These are phyloP conservation scores for Termitomyces sp. DNA, from an alignment of 768 basidiomycete genomes.

Conservation along the genomic window DNA sequence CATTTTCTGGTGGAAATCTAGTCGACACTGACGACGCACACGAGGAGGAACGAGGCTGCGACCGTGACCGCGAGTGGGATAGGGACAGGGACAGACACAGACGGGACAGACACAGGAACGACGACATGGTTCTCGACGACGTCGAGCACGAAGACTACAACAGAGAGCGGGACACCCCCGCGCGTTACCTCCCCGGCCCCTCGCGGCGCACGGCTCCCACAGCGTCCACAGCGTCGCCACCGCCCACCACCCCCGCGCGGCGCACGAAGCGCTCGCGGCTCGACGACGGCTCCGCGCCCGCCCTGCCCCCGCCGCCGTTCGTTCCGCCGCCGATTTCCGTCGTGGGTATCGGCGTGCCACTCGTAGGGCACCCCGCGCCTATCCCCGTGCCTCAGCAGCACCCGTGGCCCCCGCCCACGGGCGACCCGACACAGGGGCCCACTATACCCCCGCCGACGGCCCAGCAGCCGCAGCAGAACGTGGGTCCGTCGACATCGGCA, in stretches of 20 bases:
- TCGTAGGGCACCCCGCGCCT: constrained; percentile 2
- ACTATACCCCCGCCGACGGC: constrained; percentile 21
- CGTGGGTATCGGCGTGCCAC: constrained; percentile 15
- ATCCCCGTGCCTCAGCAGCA: constrained; percentile 23
- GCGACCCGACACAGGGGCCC: constrained; percentile 26
- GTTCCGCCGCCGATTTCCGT: not conserved
- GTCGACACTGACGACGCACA: not conserved
- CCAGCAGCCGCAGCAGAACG: not conserved
- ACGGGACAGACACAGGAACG: not conserved
- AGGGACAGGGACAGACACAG: not conserved
- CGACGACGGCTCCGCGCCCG: not conserved
- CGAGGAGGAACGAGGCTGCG: no score
- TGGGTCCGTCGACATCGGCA: no score
- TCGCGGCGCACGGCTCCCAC: constrained; percentile 19
- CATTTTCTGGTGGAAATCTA: constrained; percentile 11
- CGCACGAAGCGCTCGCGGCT: not conserved
- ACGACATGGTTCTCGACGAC: constrained; percentile 12
- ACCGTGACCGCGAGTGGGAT: constrained; percentile 1
- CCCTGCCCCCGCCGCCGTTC: not conserved
- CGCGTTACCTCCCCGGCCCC: not conserved
- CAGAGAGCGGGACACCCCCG: not conserved
- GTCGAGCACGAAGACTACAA: constrained; percentile 13
- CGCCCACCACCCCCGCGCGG: not conserved
- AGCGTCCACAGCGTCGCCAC: not conserved
- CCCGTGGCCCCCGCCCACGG: constrained; percentile 26